Conservation (phyloP, 257 asterid species). For the Vinca minor region DNA sequence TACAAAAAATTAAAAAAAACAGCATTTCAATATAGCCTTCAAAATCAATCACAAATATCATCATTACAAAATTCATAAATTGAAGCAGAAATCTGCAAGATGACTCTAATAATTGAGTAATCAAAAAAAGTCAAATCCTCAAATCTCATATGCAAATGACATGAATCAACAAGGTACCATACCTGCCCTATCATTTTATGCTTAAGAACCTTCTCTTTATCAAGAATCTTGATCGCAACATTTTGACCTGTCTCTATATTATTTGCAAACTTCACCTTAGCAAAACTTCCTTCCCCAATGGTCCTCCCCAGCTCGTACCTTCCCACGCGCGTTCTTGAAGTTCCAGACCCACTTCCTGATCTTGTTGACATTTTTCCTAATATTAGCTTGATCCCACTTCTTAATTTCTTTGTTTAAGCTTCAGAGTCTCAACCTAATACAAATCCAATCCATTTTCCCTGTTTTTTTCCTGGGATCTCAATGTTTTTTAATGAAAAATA, state of each 20-base stretch:
- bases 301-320: constrained; percentile 90
- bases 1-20: too few relatives aligned
- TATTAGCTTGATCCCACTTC: background rate
- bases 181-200: constrained; percentile 96
- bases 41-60: background rate
- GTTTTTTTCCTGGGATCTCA: background rate
- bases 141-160: too few relatives aligned
- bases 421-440: too few relatives aligned
- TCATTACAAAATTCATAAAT: background rate
- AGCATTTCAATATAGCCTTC: background rate
- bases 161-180: background rate
- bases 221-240: constrained; percentile 94
- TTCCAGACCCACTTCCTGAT: constrained; percentile 28
- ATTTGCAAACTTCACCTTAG: constrained; percentile 87
- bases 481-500: too few relatives aligned
- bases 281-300: constrained; percentile 83
- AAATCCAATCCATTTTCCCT: constrained; percentile 44
- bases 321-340: constrained; percentile 73
- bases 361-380: constrained; percentile 53
- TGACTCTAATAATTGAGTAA: too few relatives aligned
- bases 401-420: constrained; percentile 3
- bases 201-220: constrained; percentile 79
- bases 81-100: background rate
- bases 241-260: constrained; percentile 64
- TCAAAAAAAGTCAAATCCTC: background rate